Evolutionary conservation across 345 rosid genomes (phyloP).

Genomic region (Sisymbrium altissimum): DNA sequence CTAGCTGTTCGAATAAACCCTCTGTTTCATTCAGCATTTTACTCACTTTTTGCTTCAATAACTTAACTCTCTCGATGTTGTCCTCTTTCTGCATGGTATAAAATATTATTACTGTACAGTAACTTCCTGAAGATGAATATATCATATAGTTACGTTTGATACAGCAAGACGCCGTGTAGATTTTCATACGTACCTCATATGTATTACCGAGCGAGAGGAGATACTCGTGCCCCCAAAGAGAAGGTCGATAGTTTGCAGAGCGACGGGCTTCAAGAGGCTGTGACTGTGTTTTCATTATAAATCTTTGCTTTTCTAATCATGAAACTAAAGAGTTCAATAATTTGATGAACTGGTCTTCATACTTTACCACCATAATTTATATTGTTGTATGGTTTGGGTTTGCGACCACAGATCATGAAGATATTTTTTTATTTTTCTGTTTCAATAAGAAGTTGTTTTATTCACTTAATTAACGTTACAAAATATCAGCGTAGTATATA

Average conservation of each 20-base stretch:
- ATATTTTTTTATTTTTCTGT: too few species aligned
- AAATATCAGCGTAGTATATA: too few species aligned
- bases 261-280: slow-evolving; percentile 17
- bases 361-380: neutral
- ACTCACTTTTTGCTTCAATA: slow-evolving; percentile 11
- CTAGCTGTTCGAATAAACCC: slow-evolving; percentile 28
- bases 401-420: neutral
- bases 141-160: neutral
- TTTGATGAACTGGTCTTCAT: neutral
- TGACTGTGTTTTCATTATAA: neutral
- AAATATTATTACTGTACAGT: neutral
- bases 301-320: neutral
- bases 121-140: neutral
- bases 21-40: slow-evolving; percentile 1
- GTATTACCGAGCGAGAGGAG: slow-evolving; percentile 35
- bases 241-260: slow-evolving; percentile 38
- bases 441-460: too few species aligned
- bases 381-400: neutral
- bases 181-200: slow-evolving; percentile 4
- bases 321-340: neutral
- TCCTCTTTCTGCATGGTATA: slow-evolving; percentile 18
- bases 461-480: too few species aligned
- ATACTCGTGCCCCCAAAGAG: slow-evolving; percentile 34
- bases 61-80: neutral
- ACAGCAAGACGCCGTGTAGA: neutral